A percentile compares a stretch with the other conserved stretches of the same genome.
Conservation (phyloP, 495 filamentous ascomycete genomes). For the Trichocladium uniseriatum region DNA sequence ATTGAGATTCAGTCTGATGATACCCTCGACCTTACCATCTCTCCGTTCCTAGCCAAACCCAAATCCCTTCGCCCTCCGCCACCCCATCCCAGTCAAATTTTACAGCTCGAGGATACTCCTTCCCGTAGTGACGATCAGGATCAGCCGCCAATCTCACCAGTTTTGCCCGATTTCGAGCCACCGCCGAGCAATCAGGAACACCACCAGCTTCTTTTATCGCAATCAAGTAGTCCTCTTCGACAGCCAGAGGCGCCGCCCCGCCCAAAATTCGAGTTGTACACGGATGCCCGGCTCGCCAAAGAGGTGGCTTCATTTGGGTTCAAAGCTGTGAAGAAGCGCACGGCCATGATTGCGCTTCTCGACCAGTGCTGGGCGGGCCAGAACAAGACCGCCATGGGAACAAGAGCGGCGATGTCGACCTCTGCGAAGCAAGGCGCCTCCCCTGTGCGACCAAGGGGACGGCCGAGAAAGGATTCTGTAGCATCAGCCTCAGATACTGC, state of each 20-base stretch:
- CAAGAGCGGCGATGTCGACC: constrained; percentile 15
- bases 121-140: not conserved
- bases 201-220: constrained; percentile 16
- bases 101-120: not conserved
- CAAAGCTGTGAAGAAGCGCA: constrained; percentile 61
- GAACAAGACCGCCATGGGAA: constrained; percentile 8
- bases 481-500: constrained; percentile 5
- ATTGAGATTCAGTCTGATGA: constrained; percentile 13
- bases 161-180: constrained; percentile 17
- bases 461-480: constrained; percentile 31
- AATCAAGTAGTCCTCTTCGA: constrained; percentile 7
- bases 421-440: constrained; percentile 12
- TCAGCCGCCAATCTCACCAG: not conserved
- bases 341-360: constrained; percentile 62
- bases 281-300: constrained; percentile 52
- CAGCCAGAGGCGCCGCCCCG: constrained; percentile 11
- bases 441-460: constrained; percentile 33
- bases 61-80: not conserved
- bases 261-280: constrained; percentile 56
- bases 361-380: constrained; percentile 62
- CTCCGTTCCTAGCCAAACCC: not conserved
- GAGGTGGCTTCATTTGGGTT: constrained; percentile 60
- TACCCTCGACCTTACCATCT: not conserved
- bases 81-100: not conserved
- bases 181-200: constrained; percentile 30